phyloP scores from a whole-genome alignment of 139 green algal species.

The Picochlorum sp. region DNA sequence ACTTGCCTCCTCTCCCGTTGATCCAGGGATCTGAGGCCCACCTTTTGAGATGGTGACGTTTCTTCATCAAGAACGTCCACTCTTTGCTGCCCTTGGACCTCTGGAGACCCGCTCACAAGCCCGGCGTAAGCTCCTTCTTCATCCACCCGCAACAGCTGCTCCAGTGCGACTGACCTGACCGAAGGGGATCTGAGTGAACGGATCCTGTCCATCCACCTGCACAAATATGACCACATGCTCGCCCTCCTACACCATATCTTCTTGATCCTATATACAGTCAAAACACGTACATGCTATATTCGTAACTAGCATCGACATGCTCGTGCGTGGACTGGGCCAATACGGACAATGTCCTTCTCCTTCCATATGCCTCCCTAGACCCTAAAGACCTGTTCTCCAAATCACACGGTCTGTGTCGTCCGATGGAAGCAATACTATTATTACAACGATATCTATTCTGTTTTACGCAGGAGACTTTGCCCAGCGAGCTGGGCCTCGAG shows the following conservation, averaged over 20 bases:
- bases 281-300: too few species aligned
- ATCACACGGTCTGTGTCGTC: too few species aligned
- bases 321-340: too few species aligned
- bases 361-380: too few species aligned
- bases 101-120: constrained; percentile 37
- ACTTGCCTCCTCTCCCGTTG: constrained; percentile 2
- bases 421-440: too few species aligned
- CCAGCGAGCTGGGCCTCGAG: too few species aligned
- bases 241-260: background rate
- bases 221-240: background rate
- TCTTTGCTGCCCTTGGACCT: background rate
- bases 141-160: constrained; percentile 56
- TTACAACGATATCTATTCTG: too few species aligned
- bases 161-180: constrained; percentile 13
- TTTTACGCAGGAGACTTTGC: too few species aligned
- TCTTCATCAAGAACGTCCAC: constrained; percentile 1
- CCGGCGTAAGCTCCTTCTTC: constrained; percentile 44
- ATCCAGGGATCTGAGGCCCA: background rate
- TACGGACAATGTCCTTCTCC: too few species aligned
- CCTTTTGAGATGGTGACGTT: background rate
- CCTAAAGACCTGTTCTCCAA: too few species aligned
- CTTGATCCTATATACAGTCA: too few species aligned
- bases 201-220: constrained; percentile 1
- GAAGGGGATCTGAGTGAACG: background rate
- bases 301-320: too few species aligned